Percentiles rank a stretch among this genome's conserved stretches.
phyloP scores from a whole-genome alignment of 305 asterid genomes.

The Ajuga reptans region DNA sequence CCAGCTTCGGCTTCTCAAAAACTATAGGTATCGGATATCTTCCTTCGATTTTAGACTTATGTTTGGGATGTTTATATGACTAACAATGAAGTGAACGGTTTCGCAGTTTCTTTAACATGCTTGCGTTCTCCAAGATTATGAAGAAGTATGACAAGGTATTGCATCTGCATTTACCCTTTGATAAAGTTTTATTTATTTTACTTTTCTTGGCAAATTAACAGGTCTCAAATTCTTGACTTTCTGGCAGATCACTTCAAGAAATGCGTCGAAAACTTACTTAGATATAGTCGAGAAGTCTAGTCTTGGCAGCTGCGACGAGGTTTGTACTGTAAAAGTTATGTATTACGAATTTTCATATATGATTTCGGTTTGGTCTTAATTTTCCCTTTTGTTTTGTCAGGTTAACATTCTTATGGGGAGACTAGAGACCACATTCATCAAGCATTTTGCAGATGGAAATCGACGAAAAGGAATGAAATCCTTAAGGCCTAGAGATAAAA shows the following conservation, averaged over 20 bases:
- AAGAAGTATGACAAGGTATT: slow-evolving; percentile 93
- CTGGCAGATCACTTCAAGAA: slow-evolving; percentile 60
- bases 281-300: slow-evolving; percentile 55
- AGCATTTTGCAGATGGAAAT: slow-evolving; percentile 68
- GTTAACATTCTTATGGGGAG: slow-evolving; percentile 46
- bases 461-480: slow-evolving; percentile 56
- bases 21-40: slow-evolving; percentile 36
- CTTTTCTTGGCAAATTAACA: background rate
- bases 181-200: background rate
- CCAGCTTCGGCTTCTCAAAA: slow-evolving; percentile 62
- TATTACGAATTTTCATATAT: background rate
- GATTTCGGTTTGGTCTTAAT: background rate
- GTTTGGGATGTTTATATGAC: slow-evolving; percentile 22
- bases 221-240: background rate
- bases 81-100: slow-evolving; percentile 20
- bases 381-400: slow-evolving; percentile 27
- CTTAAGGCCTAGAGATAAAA: slow-evolving; percentile 46
- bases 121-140: slow-evolving; percentile 82
- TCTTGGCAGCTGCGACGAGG: slow-evolving; percentile 72
- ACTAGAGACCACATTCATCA: slow-evolving; percentile 52
- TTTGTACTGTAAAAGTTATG: slow-evolving; percentile 12
- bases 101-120: slow-evolving; percentile 60
- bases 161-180: background rate
- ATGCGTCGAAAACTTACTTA: slow-evolving; percentile 56
- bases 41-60: background rate